These are phyloP conservation scores for Jacaranda copaia DNA, from an alignment of 257 asterid species.

Conservation along the genomic window DNA sequence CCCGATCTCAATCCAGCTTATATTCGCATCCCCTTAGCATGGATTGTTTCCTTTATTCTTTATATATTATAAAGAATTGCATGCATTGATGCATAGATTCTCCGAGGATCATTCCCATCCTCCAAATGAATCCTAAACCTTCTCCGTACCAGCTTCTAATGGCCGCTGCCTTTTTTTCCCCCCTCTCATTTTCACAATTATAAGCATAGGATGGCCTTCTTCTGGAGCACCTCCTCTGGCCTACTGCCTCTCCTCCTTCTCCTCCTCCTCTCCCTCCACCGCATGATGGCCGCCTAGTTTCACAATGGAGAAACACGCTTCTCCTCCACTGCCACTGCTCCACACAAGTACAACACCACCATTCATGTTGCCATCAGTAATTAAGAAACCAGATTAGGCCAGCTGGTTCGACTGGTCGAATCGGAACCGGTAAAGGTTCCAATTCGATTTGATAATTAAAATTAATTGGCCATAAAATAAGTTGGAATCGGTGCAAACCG, in stretches of 20 bases:
- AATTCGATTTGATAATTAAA: no score
- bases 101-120: constrained; percentile 20
- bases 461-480: no score
- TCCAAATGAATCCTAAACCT: constrained; percentile 48
- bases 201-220: constrained; percentile 74
- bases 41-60: background rate
- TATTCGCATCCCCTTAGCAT: no score
- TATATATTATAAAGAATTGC: background rate
- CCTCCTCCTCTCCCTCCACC: constrained; percentile 43
- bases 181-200: constrained; percentile 36
- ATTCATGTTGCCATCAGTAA: constrained; percentile 81
- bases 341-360: constrained; percentile 12
- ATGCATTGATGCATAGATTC: background rate
- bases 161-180: constrained; percentile 50
- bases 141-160: constrained; percentile 64
- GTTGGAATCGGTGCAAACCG: no score
- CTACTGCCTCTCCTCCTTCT: constrained; percentile 61
- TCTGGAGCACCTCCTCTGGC: constrained; percentile 55
- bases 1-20: constrained; percentile 16
- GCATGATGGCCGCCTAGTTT: constrained; percentile 41
- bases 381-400: no score
- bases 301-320: constrained; percentile 57
- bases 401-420: no score
- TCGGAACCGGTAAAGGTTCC: no score
- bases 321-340: background rate